Percentiles rank a stretch among this genome's conserved stretches.
Conservation (phyloP, 257 asterid genomes). For the Solanum bukasovii region DNA sequence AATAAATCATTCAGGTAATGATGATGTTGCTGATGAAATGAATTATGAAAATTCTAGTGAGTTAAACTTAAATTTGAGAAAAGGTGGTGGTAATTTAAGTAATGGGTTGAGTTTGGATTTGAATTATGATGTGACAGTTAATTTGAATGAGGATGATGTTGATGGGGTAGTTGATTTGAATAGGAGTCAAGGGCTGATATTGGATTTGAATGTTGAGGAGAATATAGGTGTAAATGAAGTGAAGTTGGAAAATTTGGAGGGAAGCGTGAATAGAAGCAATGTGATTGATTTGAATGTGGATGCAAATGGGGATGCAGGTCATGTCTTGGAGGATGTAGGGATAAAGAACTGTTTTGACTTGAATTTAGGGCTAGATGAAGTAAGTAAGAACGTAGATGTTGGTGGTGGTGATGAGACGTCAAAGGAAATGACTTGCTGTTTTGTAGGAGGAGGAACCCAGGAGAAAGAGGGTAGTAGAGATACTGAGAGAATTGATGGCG, state of each 20-base stretch:
- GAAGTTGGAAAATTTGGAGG: neutral
- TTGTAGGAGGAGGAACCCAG: neutral
- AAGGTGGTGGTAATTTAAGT: slow-evolving; percentile 31
- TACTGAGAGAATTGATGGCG: neutral
- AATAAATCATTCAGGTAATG: neutral
- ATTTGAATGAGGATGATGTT: slow-evolving; percentile 6
- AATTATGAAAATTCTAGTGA: slow-evolving; percentile 9
- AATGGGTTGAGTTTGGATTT: slow-evolving; percentile 24
- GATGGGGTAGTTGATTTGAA: slow-evolving; percentile 31
- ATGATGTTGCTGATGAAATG: slow-evolving; percentile 16
- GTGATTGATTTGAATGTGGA: slow-evolving; percentile 71
- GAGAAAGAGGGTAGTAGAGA: neutral
- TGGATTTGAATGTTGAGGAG: slow-evolving; percentile 39
- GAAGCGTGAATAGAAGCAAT: slow-evolving; percentile 11
- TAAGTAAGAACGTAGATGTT: slow-evolving; percentile 22
- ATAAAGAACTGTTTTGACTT: slow-evolving; percentile 52
- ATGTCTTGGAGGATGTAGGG: slow-evolving; percentile 5
- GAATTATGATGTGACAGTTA: slow-evolving; percentile 15
- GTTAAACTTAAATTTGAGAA: neutral
- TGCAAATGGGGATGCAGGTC: slow-evolving; percentile 33
- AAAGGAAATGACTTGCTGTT: slow-evolving; percentile 1
- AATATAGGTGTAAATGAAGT: slow-evolving; percentile 3
- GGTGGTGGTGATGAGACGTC: slow-evolving; percentile 13
- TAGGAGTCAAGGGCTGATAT: neutral
- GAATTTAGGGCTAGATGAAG: slow-evolving; percentile 70